phyloP scores from a whole-genome alignment of 306 rosid genomes.

The Pyrus pyrifolia region DNA sequence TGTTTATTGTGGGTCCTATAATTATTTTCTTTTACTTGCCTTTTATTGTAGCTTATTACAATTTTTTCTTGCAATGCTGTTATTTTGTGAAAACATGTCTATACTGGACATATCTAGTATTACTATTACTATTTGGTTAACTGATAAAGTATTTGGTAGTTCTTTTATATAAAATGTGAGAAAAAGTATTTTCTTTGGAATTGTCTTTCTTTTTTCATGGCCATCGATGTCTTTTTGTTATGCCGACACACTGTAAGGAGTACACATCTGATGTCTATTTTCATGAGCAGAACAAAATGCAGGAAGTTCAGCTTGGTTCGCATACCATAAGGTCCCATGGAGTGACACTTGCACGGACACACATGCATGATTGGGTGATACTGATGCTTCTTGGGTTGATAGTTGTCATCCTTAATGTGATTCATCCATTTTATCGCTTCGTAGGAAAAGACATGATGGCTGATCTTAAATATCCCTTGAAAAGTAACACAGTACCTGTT shows the following conservation, averaged over 20 bases:
- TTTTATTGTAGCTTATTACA: not conserved
- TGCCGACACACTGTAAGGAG: not conserved
- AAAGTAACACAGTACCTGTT: constrained; percentile 71
- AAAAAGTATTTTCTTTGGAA: not conserved
- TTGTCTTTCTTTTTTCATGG: not conserved
- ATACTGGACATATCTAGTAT: not conserved
- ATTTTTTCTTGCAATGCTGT: not conserved
- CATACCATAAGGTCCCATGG: constrained; percentile 83
- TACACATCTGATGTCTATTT: not conserved
- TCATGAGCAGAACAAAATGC: constrained; percentile 25
- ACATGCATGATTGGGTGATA: constrained; percentile 81
- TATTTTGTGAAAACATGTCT: not conserved
- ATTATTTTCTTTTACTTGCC: not conserved
- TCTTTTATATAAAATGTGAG: not conserved
- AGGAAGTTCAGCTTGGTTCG: constrained; percentile 62
- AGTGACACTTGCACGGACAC: constrained; percentile 46
- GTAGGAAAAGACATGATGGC: constrained; percentile 89
- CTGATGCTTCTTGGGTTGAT: constrained; percentile 56
- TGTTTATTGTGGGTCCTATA: not conserved
- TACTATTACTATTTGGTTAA: not conserved
- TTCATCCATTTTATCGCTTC: constrained; percentile 81
- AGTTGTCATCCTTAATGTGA: constrained; percentile 25
- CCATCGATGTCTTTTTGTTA: not conserved
- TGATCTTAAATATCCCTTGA: constrained; percentile 74
- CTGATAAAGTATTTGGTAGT: not conserved